Base-by-base conservation (phyloP, 306 rosid species). In the Rosa lucieae region DNA sequence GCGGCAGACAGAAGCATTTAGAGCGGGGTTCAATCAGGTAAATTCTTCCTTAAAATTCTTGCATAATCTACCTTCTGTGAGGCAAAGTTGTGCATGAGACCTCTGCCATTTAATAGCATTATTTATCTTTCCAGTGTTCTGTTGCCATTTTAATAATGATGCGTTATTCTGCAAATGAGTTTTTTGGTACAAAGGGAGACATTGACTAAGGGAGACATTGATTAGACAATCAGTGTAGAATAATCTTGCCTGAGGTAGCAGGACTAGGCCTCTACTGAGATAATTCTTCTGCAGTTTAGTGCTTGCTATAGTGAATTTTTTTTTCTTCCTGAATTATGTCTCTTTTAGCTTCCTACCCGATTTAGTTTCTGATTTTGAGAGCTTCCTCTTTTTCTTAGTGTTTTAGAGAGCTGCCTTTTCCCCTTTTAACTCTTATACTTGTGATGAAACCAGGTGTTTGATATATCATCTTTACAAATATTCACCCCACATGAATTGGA, bases 1-100 rank as follows among this genome's bases (percentile, higher is more conserved):
- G 78, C 92, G 87, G 74, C 99, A 96, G 84, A 79, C 93, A 78
- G 99, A 96, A 82, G 98, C 96, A 67, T 96, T 96, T 84, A 96
- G 89, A 78, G 91, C 92, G 32, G 99, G 99, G 68, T 96, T 96
- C 77, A 96, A 93, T 89, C 98, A 96, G 98, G 99, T 96, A 20
- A 61, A 51, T 20, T 29, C 48, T 21, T 58, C 26, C 15, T 12
- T 56, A 10, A 23, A 2, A 9, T 32, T 35, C 8, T 65, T 65
- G 18, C 1, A 14, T 62, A 59, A n/a, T 61, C 3, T 59, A 23
- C 8, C 3, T 23, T 23, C 35, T 61, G 17, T 74, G 42, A n/a
- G 62, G 15, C 2, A 37, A 7, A 4, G 7, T 59, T 75, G 40
- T 59, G 70, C 56, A 5, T 13, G 32, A 8, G 20, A 11, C 4